Base-by-base conservation (phyloP, 1,139 yeast genomes). In the Yamadazyma dushanensis region DNA sequence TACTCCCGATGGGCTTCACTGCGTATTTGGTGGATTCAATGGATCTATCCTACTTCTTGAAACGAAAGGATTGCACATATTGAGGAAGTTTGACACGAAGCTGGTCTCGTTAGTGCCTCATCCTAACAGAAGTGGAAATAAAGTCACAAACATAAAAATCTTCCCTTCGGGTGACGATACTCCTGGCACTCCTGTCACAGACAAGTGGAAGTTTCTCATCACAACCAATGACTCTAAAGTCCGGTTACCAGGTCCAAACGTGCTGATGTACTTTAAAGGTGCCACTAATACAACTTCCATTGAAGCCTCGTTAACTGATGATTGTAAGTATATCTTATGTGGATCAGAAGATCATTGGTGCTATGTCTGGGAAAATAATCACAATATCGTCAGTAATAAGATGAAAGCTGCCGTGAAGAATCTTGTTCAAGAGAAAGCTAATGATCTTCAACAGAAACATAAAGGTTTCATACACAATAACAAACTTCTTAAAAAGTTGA, bases 221-320 rank as follows among this genome's bases (percentile, higher is more conserved):
- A 75, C 96, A 1, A 80, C 95, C 3, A 88, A 86, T 56, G 97
- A 89, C 57, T 86, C 96, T 2, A 76, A 81, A 36, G 64, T 90
- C 16, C 63, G 97, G 34, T 59, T 88, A 18, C 76, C 84, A 38
- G 78, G 82, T 49, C 57, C 80, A 32, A 78, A 82, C 48, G 56
- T 89, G 44, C 80, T 83, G 24, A 78, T 81, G 26, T 73, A 84
- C 35, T 81, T 83, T 56, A 83, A 78, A 51, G 97, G 97, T 0
- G 73, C 78, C 37, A 74, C 78, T 21, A 87, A 86, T 53, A 76
- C 73, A 38, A 76, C 80, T 27, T 86, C 88, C 26, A 84, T 86
- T 35, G 71, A 70, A 15, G 96, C 96, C 0, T 63, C 77, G 0
- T 57, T 77, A 10, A 75, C 82, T 18, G 87, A 79, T 33, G 82